Evolutionary conservation across 345 rosid genomes (phyloP).

Genomic region (Brassica carinata): DNA sequence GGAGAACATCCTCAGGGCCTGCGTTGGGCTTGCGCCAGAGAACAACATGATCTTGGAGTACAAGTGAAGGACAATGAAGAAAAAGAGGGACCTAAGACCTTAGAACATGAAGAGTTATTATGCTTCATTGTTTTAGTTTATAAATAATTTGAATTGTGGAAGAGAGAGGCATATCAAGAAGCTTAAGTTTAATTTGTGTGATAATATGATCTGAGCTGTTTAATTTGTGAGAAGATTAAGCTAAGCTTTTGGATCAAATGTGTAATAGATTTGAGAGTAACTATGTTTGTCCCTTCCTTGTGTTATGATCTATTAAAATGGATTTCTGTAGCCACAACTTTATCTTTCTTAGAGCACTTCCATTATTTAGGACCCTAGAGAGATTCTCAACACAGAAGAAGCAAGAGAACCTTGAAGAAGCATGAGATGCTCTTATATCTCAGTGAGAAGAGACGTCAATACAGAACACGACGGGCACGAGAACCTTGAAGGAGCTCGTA

Average conservation of each 20-base stretch:
- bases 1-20: constrained; percentile 94
- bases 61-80: constrained; percentile 49
- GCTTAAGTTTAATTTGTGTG: constrained; percentile 11
- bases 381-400: too few species aligned
- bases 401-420: too few species aligned
- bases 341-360: too few species aligned
- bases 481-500: too few species aligned
- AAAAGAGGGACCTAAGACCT: constrained; percentile 18
- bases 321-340: neutral
- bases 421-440: too few species aligned
- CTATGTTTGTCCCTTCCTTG: constrained; percentile 23
- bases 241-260: constrained; percentile 14
- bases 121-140: constrained; percentile 10
- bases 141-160: constrained; percentile 2
- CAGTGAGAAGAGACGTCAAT: too few species aligned
- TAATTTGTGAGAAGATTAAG: constrained; percentile 5
- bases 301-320: constrained; percentile 16
- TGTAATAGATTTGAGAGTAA: neutral
- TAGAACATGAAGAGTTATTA: constrained; percentile 22
- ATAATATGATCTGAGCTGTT: neutral
- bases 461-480: too few species aligned
- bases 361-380: too few species aligned
- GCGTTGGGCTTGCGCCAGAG: constrained; percentile 93
- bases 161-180: neutral
- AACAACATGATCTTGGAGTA: constrained; percentile 98